Evolutionary conservation across 257 asterid species (phyloP), one percentile per base, ranked within the genome.

Genomic region (Forsythia suspensa): DNA sequence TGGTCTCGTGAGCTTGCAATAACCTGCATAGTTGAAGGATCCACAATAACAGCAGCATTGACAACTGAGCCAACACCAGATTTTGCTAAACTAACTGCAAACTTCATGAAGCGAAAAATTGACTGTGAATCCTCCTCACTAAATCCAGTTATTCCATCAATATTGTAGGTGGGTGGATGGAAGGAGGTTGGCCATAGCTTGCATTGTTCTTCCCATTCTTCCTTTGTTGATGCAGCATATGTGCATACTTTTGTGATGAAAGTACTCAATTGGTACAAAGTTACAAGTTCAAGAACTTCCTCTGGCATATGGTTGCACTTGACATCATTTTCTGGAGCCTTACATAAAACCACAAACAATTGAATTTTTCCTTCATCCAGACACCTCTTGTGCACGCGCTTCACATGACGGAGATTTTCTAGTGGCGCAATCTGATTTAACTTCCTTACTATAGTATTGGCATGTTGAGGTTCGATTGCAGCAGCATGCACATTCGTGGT

Each of bases 151-250:
- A 92, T 92, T 79, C 99, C 97, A 61, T 92, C 89, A 73, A 94
- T 94, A 78, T 91, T 94, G 87, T 88, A 91, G 77, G 97, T 90
- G n/a, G 96, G 98, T 29, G 97, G 99, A 80, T 92, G 99, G 39
- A 88, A 95, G 68, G 98, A 95, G 39, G 99, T 93, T 70, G 99
- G 98, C 99, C 98, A 95, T 74, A 92, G 74, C 86, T 93, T 92
- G 92, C 97, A 92, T 78, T 95, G 99, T 76, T 91, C 99, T 78
- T 87, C 92, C 98, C 99, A 94, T 85, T 94, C 98, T 90, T 92
- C 98, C 86, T 92, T 92, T 55, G 96, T 90, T 46, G 80, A 80
- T 46, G 98, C 97, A 48, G 97, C 98, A 89, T 92, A 85, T 83
- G 86, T 89, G 88, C 94, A 91, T 11, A 90, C 98, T 91, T 94